phyloP scores from a whole-genome alignment of 306 rosid species.

The Vicia villosa region DNA sequence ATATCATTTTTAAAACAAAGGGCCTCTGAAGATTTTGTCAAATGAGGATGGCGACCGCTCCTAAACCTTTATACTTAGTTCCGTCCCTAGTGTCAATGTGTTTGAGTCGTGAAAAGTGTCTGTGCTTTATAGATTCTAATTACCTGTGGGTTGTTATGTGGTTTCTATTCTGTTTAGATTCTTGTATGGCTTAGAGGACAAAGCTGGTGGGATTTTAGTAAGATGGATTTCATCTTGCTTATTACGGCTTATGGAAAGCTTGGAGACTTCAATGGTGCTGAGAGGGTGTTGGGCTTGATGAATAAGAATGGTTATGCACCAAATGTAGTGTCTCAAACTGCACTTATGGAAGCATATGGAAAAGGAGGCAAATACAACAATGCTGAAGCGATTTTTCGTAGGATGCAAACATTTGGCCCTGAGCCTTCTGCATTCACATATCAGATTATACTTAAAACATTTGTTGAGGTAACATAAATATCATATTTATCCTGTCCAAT shows the following conservation, averaged over 20 bases:
- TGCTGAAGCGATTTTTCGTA: slow-evolving; percentile 91
- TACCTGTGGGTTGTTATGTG: background rate
- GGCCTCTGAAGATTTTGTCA: too few species aligned
- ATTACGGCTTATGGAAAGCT: slow-evolving; percentile 91
- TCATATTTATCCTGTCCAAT: background rate
- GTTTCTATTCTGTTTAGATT: slow-evolving; percentile 53
- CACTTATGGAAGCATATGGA: slow-evolving; percentile 99
- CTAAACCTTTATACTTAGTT: too few species aligned
- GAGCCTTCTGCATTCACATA: slow-evolving; percentile 90
- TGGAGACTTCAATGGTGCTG: slow-evolving; percentile 79
- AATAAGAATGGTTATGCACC: slow-evolving; percentile 74
- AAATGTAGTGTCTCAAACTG: slow-evolving; percentile 81
- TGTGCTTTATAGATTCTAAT: background rate
- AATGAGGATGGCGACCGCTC: too few species aligned
- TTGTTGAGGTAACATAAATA: slow-evolving; percentile 65
- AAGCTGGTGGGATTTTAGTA: slow-evolving; percentile 86
- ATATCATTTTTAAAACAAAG: too few species aligned
- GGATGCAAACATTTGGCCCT: slow-evolving; percentile 88
- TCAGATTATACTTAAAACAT: slow-evolving; percentile 80
- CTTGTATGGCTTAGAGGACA: slow-evolving; percentile 90
- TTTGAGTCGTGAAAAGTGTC: background rate
- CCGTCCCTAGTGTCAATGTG: background rate
- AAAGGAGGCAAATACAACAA: slow-evolving; percentile 71
- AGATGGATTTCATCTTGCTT: slow-evolving; percentile 92
- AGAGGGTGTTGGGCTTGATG: slow-evolving; percentile 68